Evolutionary conservation across 1,139 yeast genomes (phyloP), one percentile per base, ranked within the genome.

Genomic region (Diutina siamensis): DNA sequence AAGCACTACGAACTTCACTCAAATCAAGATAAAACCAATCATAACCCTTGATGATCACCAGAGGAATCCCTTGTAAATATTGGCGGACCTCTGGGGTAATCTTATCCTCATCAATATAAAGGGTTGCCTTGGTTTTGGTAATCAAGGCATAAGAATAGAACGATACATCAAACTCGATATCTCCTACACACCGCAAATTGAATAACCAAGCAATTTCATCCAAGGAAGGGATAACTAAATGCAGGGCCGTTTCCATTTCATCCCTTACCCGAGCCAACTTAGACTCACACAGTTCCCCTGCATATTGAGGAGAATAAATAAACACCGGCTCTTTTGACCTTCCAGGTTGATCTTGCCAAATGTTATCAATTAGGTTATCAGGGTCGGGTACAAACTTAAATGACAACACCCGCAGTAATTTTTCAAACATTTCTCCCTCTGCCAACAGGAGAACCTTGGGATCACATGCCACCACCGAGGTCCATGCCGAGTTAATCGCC

Each of bases 121-220:
- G 55, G 2, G 51, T 49, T 1, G 72, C 62, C 1, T 51, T 42
- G 7, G 62, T 55, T 12, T 51, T 44, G 1, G 69, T 59, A 13
- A 76, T 57, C 2, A 74, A 59, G 1, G 66, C 57, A 52, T 74
- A 76, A 5, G 73, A 57, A 53, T 72, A 76, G 51, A 76, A 76
- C 0, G 73, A 74, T 0, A 81, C 80, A 47, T 68, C 64, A 52
- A 62, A 76, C 1, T 72, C 71, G 35, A 71, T 63, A 47, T 71
- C 74, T 17, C 61, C 54, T 46, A 70, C 74, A 18, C 71, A 59
- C 45, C 81, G 61, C 45, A 75, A 57, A 50, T 76, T 76, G 46
- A 76, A 64, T 40, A 76, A 56, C 80, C 80, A 76, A 1, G 80
- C 79, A 46, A 75, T 61, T 45, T 75, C 78, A 55, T 76, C 80